A percentile compares a stretch with the other conserved stretches of the same genome.
phyloP scores from a whole-genome alignment of 495 filamentous ascomycete species.

The Parathielavia appendiculata region DNA sequence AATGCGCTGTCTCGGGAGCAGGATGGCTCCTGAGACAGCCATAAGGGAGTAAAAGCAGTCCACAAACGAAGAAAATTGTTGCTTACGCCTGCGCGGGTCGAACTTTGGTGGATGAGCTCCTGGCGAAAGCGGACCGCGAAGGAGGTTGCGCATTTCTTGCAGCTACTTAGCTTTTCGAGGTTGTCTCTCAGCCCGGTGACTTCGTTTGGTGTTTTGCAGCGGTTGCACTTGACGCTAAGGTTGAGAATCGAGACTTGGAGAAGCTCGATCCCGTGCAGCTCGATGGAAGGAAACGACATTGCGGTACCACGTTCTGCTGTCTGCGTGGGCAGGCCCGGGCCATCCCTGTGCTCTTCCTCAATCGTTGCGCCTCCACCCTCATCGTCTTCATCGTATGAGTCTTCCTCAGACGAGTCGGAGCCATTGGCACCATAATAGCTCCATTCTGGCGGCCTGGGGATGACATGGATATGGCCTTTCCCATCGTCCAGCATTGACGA shows the following conservation, averaged over 20 bases:
- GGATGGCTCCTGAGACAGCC: too few relatives aligned
- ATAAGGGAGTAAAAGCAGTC: too few relatives aligned
- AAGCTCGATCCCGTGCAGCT: slow-evolving; percentile 76
- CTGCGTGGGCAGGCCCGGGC: slow-evolving; percentile 34
- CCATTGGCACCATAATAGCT: slow-evolving; percentile 39
- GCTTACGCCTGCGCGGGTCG: slow-evolving; percentile 69
- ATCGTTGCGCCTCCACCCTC: slow-evolving; percentile 46
- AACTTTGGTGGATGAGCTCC: slow-evolving; percentile 72
- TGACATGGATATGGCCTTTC: slow-evolving; percentile 64
- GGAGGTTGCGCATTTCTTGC: slow-evolving; percentile 70
- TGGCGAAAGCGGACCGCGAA: slow-evolving; percentile 66
- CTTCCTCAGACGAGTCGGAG: slow-evolving; percentile 21
- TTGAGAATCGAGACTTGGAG: slow-evolving; percentile 66
- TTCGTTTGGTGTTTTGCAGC: slow-evolving; percentile 76
- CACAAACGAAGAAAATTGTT: too few relatives aligned
- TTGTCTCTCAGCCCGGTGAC: slow-evolving; percentile 57
- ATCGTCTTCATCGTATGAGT: slow-evolving; percentile 42
- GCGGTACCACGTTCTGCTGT: slow-evolving; percentile 60
- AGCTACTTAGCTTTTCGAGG: slow-evolving; percentile 44
- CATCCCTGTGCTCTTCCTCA: slow-evolving; percentile 34
- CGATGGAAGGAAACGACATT: slow-evolving; percentile 75
- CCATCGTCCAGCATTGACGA: slow-evolving; percentile 34
- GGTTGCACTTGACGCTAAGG: slow-evolving; percentile 73
- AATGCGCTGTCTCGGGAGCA: too few relatives aligned
- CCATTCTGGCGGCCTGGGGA: slow-evolving; percentile 85